Conservation (phyloP, 768 basidiomycete genomes). For the Phallus indusiatus region DNA sequence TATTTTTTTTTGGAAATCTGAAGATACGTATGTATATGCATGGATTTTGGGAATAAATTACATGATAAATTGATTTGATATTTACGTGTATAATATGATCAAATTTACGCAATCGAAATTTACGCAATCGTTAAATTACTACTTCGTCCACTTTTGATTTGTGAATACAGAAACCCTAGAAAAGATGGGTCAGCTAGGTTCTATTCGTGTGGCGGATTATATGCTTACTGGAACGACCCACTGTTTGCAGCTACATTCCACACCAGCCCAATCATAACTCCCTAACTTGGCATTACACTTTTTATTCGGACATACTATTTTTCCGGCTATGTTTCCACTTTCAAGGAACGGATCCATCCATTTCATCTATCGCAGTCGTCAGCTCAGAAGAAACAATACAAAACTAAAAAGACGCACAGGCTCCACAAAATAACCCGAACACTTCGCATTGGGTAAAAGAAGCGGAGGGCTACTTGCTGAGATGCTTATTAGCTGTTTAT, state of each 20-base stretch:
- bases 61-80: not conserved
- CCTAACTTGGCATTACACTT: conserved; percentile 89
- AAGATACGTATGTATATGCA: not conserved
- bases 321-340: conserved; percentile 72
- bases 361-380: conserved; percentile 52
- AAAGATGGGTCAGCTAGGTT: not conserved
- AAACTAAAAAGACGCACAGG: conserved; percentile 69
- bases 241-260: conserved; percentile 80
- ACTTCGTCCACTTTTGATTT: conserved; percentile 48
- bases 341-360: conserved; percentile 90
- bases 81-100: not conserved
- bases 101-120: not conserved
- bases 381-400: not conserved
- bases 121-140: conserved; percentile 15
- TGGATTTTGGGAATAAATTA: not conserved
- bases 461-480: conserved; percentile 47
- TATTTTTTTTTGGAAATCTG: too few species aligned
- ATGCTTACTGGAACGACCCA: conserved; percentile 83
- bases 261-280: conserved; percentile 95
- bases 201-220: not conserved
- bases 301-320: conserved; percentile 86
- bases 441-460: conserved; percentile 59
- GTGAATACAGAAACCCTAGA: conserved; percentile 45
- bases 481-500: conserved; percentile 10
- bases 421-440: conserved; percentile 96